Conservation (phyloP, 2,329 filamentous ascomycete genomes). For the Helotiales sp. region DNA sequence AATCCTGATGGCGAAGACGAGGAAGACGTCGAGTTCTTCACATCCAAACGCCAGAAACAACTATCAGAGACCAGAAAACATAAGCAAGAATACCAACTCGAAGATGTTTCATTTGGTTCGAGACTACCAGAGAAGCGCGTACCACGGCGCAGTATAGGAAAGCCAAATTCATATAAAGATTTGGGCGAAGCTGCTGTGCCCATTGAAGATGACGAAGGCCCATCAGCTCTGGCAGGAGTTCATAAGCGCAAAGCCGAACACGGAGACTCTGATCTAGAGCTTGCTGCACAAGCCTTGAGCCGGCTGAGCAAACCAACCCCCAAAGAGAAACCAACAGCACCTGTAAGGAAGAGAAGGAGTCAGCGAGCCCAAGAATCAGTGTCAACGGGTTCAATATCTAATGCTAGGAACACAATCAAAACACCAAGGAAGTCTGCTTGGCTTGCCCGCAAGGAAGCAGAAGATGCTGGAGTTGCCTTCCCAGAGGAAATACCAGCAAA, state of each 20-base stretch:
- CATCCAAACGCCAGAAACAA: slow-evolving; percentile 28
- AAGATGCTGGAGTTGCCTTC: slow-evolving; percentile 11
- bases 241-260: slow-evolving; percentile 4
- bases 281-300: slow-evolving; percentile 26
- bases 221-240: slow-evolving; percentile 4
- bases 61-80: slow-evolving; percentile 18
- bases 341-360: slow-evolving; percentile 15
- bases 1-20: slow-evolving; percentile 21
- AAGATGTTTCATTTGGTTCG: neutral
- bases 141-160: slow-evolving; percentile 21
- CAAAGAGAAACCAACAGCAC: neutral
- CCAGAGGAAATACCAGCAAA: slow-evolving; percentile 5
- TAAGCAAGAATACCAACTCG: neutral
- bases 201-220: slow-evolving; percentile 26
- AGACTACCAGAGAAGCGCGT: slow-evolving; percentile 20
- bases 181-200: slow-evolving; percentile 28
- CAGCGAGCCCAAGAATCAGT: slow-evolving; percentile 12
- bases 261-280: slow-evolving; percentile 17
- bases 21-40: slow-evolving; percentile 30
- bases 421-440: slow-evolving; percentile 29
- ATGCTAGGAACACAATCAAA: slow-evolving; percentile 20
- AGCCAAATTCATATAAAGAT: slow-evolving; percentile 26
- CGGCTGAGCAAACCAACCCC: slow-evolving; percentile 18
- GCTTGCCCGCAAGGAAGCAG: slow-evolving; percentile 29
- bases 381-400: neutral